These are phyloP conservation scores for Nicotiana benthamiana DNA, from an alignment of 257 asterid species.

Conservation along the genomic window DNA sequence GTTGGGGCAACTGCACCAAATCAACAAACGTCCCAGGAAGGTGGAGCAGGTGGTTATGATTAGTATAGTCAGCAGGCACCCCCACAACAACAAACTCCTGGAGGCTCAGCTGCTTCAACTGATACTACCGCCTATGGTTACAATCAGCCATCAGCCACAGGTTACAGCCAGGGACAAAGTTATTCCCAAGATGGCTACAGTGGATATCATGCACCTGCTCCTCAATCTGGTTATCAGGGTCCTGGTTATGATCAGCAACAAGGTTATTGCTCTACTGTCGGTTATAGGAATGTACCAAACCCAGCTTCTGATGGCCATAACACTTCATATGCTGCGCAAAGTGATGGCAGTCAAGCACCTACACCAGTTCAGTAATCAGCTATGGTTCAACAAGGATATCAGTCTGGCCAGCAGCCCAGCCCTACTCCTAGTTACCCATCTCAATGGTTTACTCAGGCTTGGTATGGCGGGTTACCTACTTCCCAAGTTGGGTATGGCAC, in stretches of 20 bases:
- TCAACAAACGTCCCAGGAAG: slow-evolving; percentile 47
- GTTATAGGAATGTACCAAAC: slow-evolving; percentile 42
- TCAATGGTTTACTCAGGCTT: slow-evolving; percentile 51
- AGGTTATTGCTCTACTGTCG: slow-evolving; percentile 52
- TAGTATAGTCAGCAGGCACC: slow-evolving; percentile 74
- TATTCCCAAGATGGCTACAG: slow-evolving; percentile 71
- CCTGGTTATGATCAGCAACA: slow-evolving; percentile 75
- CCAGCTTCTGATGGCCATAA: slow-evolving; percentile 42
- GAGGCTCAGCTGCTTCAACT: slow-evolving; percentile 37
- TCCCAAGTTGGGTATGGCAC: slow-evolving; percentile 60
- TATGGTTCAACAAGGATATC: slow-evolving; percentile 26
- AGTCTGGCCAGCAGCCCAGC: slow-evolving; percentile 22
- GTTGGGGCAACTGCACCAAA: slow-evolving; percentile 64
- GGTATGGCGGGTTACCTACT: slow-evolving; percentile 50
- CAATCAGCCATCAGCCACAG: slow-evolving; percentile 39
- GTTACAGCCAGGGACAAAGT: slow-evolving; percentile 71
- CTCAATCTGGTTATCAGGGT: slow-evolving; percentile 55
- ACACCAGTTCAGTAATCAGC: slow-evolving; percentile 41
- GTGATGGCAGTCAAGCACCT: slow-evolving; percentile 63
- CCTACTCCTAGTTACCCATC: slow-evolving; percentile 41
- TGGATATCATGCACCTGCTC: slow-evolving; percentile 43
- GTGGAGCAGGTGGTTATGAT: slow-evolving; percentile 39
- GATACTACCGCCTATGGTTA: slow-evolving; percentile 35
- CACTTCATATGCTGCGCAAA: slow-evolving; percentile 53
- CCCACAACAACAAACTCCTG: slow-evolving; percentile 44